Conservation (phyloP, 1,284 basidiomycete species). For the Vanrija sp. region DNA sequence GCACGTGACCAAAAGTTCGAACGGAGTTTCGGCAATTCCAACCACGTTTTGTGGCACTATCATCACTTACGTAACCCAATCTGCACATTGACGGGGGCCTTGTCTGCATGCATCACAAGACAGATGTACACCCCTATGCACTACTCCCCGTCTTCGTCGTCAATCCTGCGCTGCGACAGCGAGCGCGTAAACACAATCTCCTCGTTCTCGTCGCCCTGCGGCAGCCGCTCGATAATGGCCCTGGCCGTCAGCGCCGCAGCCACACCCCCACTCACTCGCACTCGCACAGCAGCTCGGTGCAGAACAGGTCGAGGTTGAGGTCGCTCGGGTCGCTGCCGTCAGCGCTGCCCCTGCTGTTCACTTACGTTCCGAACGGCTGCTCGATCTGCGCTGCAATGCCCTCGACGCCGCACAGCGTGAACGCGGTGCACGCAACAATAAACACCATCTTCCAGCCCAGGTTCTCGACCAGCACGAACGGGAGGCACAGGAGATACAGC, state of each 20-base stretch:
- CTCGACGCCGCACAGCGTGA: constrained; percentile 68
- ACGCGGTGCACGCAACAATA: constrained; percentile 72
- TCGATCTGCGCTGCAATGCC: constrained; percentile 89
- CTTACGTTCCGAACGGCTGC: constrained; percentile 59
- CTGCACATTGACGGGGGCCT: no score
- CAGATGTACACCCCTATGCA: not conserved
- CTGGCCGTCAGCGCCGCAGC: constrained; percentile 47
- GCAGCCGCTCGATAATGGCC: constrained; percentile 69
- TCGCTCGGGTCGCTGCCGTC: constrained; percentile 52
- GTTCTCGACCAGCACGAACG: constrained; percentile 67
- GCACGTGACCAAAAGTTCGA: no score
- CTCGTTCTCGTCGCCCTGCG: constrained; percentile 57
- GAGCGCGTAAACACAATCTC: constrained; percentile 18
- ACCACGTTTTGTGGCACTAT: no score
- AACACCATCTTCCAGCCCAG: constrained; percentile 70
- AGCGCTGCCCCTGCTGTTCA: constrained; percentile 59
- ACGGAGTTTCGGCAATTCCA: no score
- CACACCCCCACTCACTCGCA: constrained; percentile 59
- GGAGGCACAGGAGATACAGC: constrained; percentile 78
- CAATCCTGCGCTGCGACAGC: constrained; percentile 1
- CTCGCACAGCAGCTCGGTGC: constrained; percentile 77
- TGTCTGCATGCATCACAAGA: no score
- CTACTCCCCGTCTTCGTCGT: constrained; percentile 14
- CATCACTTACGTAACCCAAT: no score
- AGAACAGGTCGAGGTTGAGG: constrained; percentile 64